phyloP scores from a whole-genome alignment of 108 stramenopile genomes.

The Stephanodiscus triporus region DNA sequence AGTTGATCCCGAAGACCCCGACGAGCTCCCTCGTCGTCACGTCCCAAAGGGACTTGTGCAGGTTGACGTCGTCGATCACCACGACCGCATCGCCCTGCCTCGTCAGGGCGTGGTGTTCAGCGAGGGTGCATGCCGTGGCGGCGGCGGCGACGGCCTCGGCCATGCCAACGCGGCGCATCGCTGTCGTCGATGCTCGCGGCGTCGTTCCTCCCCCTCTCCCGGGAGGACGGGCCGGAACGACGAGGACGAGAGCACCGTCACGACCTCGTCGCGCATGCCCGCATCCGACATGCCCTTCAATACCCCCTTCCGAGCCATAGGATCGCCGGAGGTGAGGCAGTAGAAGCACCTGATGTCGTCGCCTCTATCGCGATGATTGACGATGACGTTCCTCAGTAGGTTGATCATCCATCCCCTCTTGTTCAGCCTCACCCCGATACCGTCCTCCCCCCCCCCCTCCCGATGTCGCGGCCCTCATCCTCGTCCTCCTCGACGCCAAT shows the following conservation, averaged over 20 bases:
- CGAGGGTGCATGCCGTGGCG: slow-evolving; percentile 81
- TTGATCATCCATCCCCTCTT: slow-evolving; percentile 55
- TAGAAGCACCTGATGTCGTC: slow-evolving; percentile 65
- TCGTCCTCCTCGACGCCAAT: slow-evolving; percentile 67
- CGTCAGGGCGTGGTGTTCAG: slow-evolving; percentile 70
- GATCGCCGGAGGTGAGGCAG: slow-evolving; percentile 54
- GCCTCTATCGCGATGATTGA: neutral
- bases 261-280: slow-evolving; percentile 61
- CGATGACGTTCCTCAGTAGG: slow-evolving; percentile 44
- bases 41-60: slow-evolving; percentile 87
- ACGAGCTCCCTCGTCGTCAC: slow-evolving; percentile 76
- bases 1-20: slow-evolving; percentile 79
- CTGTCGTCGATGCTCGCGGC: neutral
- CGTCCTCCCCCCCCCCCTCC: neutral
- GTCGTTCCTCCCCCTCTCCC: no score
- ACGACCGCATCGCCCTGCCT: slow-evolving; percentile 74
- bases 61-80: slow-evolving; percentile 80
- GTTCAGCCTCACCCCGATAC: slow-evolving; percentile 9
- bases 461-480: no score
- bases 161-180: slow-evolving; percentile 9
- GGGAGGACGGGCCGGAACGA: neutral
- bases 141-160: slow-evolving; percentile 69
- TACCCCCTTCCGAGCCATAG: slow-evolving; percentile 35
- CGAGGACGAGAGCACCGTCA: slow-evolving; percentile 53
- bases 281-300: slow-evolving; percentile 47